Evolutionary conservation across 148 eudicot species (phyloP), one percentile per base, ranked within the genome.

Genomic region (Agrostemma githago): DNA sequence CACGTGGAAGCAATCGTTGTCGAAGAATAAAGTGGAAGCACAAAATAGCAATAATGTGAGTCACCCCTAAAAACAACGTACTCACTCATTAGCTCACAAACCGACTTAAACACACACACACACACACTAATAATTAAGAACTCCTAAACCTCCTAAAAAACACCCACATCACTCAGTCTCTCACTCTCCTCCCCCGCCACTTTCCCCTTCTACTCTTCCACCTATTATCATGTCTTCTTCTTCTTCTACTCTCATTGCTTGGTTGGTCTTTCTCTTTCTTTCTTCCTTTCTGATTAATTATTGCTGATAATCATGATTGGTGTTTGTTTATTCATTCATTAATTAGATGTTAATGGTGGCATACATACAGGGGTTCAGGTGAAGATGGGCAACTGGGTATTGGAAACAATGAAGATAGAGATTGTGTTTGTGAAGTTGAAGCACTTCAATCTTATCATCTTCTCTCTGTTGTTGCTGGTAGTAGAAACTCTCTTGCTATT

Each of bases 371-470:
- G 99, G 99, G 99, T 43, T 88, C 99, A 4, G 99, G 99, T 20
- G 99, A 96, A 89, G 99, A 96, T 61, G 99, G 99, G 11, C 97
- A 96, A 79, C 74, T 96, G 54, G 99, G 99, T 40, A 83, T 90
- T 6, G 97, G 99, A 0, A 85, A 85, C 71, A 79, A 87, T 82
- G 95, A 96, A 64, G 99, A 96, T 63, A 90, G 70, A 82, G 99
- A 96, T 57, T 80, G 85, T 88, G 89, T 88, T 84, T 96, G 87
- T 64, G 74, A 84, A 38, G 78, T 96, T 79, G 64, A 80, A 74
- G 71, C 88, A 58, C 92, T 96, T n/a, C 41, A 79, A 11, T 66
- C 86, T 10, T 74, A 72, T 43, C 41, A 51, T 14, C 89, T 90
- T 5, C 64, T 87, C 71, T 89, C 96, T 21, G 91, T 96, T 42